A percentile compares a stretch with the other conserved stretches of the same genome.
Evolutionary conservation across 2,329 filamentous ascomycete species (phyloP).

Genomic region (Xylaria sp.): DNA sequence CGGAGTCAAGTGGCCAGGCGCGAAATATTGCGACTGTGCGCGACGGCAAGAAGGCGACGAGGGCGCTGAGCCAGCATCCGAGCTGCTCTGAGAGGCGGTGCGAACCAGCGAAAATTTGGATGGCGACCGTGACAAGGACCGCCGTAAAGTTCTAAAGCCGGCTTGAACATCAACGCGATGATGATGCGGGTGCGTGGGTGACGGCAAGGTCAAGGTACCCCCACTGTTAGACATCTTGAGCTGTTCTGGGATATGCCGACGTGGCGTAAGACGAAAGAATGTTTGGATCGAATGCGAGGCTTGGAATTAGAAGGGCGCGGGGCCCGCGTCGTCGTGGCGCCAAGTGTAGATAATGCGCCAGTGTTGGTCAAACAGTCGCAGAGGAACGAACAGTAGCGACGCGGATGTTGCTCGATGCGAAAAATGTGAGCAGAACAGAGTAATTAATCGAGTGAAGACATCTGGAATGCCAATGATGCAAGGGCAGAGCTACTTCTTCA

Average conservation of each 20-base stretch:
- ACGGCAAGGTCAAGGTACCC: constrained; percentile 81
- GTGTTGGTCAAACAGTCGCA: constrained; percentile 40
- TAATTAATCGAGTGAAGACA: constrained; percentile 44
- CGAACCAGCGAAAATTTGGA: constrained; percentile 81
- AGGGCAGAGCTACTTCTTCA: constrained; percentile 47
- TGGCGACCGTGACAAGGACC: constrained; percentile 92
- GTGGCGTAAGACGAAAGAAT: constrained; percentile 34
- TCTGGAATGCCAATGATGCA: constrained; percentile 49
- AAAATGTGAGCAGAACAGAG: constrained; percentile 44
- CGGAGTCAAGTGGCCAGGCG: constrained; percentile 55
- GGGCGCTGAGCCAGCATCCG: constrained; percentile 62
- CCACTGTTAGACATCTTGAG: constrained; percentile 57
- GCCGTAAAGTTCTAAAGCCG: constrained; percentile 83
- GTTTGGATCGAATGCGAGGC: constrained; percentile 24
- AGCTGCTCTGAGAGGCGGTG: constrained; percentile 58
- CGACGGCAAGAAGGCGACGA: constrained; percentile 57
- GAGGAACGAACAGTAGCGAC: constrained; percentile 34
- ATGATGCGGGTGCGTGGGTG: constrained; percentile 83
- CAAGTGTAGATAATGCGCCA: constrained; percentile 39
- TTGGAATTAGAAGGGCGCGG: constrained; percentile 16
- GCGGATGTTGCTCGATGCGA: constrained; percentile 34
- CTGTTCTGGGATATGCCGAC: constrained; percentile 13
- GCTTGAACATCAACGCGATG: constrained; percentile 83
- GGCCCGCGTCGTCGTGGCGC: constrained; percentile 24
- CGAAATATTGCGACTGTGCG: constrained; percentile 59